Percentiles rank a stretch among this genome's conserved stretches.
Conservation (phyloP, 2,329 filamentous ascomycete genomes). For the Claviceps monticola region DNA sequence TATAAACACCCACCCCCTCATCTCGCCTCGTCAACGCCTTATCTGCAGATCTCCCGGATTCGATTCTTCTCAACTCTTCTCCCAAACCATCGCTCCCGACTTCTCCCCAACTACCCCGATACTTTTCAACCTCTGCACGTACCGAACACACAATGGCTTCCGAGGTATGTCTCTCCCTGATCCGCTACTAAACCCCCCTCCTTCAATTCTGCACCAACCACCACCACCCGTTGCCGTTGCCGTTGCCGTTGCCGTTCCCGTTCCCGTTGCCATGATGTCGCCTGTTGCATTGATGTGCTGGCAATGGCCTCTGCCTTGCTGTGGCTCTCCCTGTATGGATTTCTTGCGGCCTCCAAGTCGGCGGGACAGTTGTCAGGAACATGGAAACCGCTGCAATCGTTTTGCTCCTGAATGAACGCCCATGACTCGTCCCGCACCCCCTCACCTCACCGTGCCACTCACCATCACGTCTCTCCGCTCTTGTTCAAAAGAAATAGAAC, state of each 20-base stretch:
- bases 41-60: conserved; percentile 8
- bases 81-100: conserved; percentile 10
- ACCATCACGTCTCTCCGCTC: not conserved
- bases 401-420: not conserved
- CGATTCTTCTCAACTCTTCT: conserved; percentile 11
- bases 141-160: conserved; percentile 16
- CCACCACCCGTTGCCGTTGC: conserved; percentile 1
- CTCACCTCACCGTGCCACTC: conserved; percentile 5
- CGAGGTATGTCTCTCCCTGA: conserved; percentile 17
- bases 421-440: not conserved
- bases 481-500: not conserved
- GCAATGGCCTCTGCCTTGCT: not conserved
- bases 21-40: conserved; percentile 13
- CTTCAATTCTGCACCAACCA: conserved; percentile 3
- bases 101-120: not conserved
- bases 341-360: not conserved
- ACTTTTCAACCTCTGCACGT: not conserved
- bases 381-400: not conserved
- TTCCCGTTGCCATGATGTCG: not conserved
- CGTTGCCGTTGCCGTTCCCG: not conserved
- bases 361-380: not conserved
- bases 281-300: not conserved
- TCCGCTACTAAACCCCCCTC: conserved; percentile 2
- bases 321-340: not conserved
- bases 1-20: conserved; percentile 18